These are phyloP conservation scores for Alnus rubra DNA, from an alignment of 306 rosid genomes.

Conservation along the genomic window DNA sequence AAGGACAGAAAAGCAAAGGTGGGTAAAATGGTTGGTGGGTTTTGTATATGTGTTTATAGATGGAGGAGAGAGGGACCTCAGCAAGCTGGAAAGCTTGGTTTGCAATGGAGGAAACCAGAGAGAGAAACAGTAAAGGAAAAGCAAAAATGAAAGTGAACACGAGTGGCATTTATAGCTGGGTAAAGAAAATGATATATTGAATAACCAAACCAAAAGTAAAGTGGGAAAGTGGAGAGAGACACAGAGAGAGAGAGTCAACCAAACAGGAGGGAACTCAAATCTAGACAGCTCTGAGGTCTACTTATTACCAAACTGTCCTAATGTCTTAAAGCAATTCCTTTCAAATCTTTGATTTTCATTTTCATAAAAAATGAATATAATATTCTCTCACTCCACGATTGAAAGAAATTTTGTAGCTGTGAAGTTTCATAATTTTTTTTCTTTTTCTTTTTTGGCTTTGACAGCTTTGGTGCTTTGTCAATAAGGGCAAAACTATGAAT, in stretches of 20 bases:
- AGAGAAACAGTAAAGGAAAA: constrained; percentile 65
- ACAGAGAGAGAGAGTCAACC: constrained; percentile 34
- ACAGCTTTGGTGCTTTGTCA: no score
- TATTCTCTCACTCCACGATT: background rate
- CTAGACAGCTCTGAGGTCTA: constrained; percentile 36
- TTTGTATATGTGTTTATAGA: constrained; percentile 29
- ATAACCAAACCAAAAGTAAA: constrained; percentile 13
- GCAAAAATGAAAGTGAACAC: constrained; percentile 46
- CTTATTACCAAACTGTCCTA: constrained; percentile 42
- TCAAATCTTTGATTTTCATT: constrained; percentile 9
- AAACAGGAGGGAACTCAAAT: constrained; percentile 48
- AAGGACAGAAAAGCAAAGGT: constrained; percentile 41
- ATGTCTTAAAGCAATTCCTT: constrained; percentile 20
- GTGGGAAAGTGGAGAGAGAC: constrained; percentile 12
- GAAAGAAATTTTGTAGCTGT: background rate
- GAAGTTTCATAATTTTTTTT: no score
- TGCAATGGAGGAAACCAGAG: constrained; percentile 72
- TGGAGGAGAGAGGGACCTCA: constrained; percentile 43
- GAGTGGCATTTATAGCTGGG: constrained; percentile 52
- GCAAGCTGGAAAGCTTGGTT: constrained; percentile 77
- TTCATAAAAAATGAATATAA: background rate
- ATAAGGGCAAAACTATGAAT: no score
- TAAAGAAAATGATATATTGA: constrained; percentile 34
- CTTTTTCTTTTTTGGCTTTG: no score
- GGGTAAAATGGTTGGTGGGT: constrained; percentile 70